Percentiles rank a stretch among this genome's conserved stretches.
These are phyloP conservation scores for Bipolaris zeicola DNA, from an alignment of 2,329 filamentous ascomycete genomes.

Conservation along the genomic window DNA sequence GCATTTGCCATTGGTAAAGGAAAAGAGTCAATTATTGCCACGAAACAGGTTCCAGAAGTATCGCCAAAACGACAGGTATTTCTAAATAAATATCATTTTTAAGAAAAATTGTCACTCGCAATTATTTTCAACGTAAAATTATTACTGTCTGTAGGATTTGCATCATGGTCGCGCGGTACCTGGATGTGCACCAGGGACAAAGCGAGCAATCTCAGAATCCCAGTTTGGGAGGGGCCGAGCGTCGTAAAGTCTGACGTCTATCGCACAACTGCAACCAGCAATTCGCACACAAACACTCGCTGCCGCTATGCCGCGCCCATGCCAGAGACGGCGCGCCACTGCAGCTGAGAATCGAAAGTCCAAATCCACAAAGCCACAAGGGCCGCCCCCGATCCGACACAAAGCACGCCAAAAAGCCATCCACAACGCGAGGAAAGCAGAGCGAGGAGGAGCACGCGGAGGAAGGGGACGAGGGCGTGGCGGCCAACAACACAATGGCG, in stretches of 20 bases:
- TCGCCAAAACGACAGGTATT: too few relatives aligned
- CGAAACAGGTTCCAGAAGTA: too few relatives aligned
- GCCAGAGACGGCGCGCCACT: constrained; percentile 33
- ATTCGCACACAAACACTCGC: neutral
- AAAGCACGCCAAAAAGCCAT: constrained; percentile 29
- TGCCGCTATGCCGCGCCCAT: constrained; percentile 31
- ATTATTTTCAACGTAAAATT: too few relatives aligned
- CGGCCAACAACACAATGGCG: constrained; percentile 6
- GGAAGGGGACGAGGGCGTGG: constrained; percentile 5
- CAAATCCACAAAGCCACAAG: constrained; percentile 16
- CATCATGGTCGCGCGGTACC: neutral
- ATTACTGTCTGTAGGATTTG: too few relatives aligned
- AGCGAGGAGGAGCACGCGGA: constrained; percentile 4
- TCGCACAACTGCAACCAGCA: constrained; percentile 7
- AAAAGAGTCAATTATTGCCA: too few relatives aligned
- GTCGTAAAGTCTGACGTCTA: constrained; percentile 11
- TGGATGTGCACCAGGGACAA: neutral
- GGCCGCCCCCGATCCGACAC: constrained; percentile 23
- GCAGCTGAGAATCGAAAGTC: constrained; percentile 27
- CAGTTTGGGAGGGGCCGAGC: constrained; percentile 14
- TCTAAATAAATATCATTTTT: too few relatives aligned
- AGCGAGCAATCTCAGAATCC: constrained; percentile 4
- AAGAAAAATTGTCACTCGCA: too few relatives aligned
- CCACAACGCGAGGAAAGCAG: constrained; percentile 20
- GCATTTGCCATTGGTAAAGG: too few relatives aligned